Evolutionary conservation across 495 filamentous ascomycete species (phyloP), one percentile per base, ranked within the genome.

Genomic region (Cairneyella variabilis): DNA sequence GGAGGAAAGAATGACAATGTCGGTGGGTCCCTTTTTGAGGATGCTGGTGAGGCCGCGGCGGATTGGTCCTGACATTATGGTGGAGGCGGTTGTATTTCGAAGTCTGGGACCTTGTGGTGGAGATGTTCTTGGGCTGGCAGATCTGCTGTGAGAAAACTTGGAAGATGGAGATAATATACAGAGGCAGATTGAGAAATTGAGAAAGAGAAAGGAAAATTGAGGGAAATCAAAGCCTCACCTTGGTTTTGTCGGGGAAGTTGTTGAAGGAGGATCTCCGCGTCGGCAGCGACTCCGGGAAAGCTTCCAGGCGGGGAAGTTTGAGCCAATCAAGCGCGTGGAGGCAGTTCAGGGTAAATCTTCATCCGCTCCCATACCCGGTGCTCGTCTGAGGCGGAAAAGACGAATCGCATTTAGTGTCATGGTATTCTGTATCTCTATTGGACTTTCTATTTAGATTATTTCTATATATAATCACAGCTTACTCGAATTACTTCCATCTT

Each of bases 1-100:
- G 7, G 89, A 84, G 26, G 90, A 91, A 56, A 95, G 84, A 65
- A 97, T 88, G 66, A 97, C 89, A 40, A 90, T 80, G 67, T 96
- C 91, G 21, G 81, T 78, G 16, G 89, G 88, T 3, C 83, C 75
- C 66, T 91, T 96, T 64, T 83, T 72, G 34, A 96, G 83, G 61
- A 96, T 84, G 62, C 88, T 80, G 53, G 80, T 79, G 55, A 91
- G 69, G 59, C 89, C 88, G 56, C 78, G 49, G 12, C 59, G 58
- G 30, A 64, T 43, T 34, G 58, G 58, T n/a, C 36, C 48, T 4
- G 58, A 39, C 61, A 64, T 64, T 46, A 45, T 61, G n/a, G n/a
- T n/a, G 39, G 36, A 22, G 20, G 28, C 28, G 6, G 28, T 32
- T 32, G 28, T 7, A 7, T 32, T 32, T 6, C 28, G 28, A 32